Evolutionary conservation across 2,329 filamentous ascomycete species (phyloP).

Genomic region (Setomelanomma holmii): DNA sequence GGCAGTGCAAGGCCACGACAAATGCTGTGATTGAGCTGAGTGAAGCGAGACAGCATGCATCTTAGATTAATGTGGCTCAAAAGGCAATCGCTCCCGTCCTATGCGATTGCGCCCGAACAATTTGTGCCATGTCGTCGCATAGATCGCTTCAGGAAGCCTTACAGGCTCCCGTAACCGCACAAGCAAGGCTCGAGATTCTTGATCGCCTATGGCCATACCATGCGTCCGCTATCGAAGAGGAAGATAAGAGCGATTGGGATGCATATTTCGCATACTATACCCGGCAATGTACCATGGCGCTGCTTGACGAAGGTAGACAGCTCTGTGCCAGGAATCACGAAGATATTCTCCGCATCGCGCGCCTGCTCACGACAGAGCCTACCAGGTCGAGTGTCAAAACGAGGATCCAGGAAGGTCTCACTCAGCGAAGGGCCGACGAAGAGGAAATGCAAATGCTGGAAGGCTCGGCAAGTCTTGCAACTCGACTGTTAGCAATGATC

Average conservation of each 20-base stretch:
- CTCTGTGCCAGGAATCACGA: conserved; percentile 2
- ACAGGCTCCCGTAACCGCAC: neutral
- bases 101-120: too few relatives aligned
- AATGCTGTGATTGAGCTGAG: too few relatives aligned
- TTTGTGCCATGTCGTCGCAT: too few relatives aligned
- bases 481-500: conserved; percentile 7
- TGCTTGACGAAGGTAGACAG: neutral
- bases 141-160: neutral
- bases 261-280: conserved; percentile 5
- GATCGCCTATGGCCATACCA: neutral
- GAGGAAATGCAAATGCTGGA: conserved; percentile 1
- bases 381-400: neutral
- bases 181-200: neutral
- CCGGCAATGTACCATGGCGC: neutral
- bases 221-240: neutral
- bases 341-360: conserved; percentile 2
- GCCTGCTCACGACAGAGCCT: neutral
- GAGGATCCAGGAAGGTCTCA: conserved; percentile 1
- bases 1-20: too few relatives aligned
- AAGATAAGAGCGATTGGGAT: conserved; percentile 1
- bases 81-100: too few relatives aligned
- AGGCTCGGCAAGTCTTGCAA: conserved; percentile 2
- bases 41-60: too few relatives aligned
- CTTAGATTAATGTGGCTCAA: too few relatives aligned
- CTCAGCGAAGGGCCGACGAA: neutral